A percentile compares a stretch with the other conserved stretches of the same genome.
phyloP scores from a whole-genome alignment of 2,329 filamentous ascomycete genomes.

The Aspergillus latus region DNA sequence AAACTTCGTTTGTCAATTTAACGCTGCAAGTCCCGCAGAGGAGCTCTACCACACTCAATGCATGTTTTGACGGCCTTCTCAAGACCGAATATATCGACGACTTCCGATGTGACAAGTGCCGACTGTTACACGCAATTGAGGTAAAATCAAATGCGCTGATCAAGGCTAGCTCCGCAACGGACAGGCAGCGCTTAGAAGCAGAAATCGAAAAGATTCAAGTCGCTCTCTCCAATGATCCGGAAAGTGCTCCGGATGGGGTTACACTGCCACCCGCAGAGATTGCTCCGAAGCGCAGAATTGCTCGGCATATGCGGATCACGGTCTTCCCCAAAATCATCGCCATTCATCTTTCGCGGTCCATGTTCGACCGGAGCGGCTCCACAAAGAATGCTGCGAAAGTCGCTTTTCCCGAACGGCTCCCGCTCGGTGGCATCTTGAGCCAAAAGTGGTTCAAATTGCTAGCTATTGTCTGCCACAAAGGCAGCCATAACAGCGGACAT shows the following conservation, averaged over 20 bases:
- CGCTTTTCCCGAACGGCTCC: conserved; percentile 81
- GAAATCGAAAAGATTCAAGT: conserved; percentile 66
- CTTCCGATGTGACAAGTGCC: conserved; percentile 92
- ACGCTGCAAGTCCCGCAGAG: conserved; percentile 88
- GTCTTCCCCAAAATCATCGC: conserved; percentile 86
- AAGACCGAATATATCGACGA: conserved; percentile 96
- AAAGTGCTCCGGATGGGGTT: conserved; percentile 70
- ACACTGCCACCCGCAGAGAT: conserved; percentile 70
- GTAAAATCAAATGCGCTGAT: conserved; percentile 61
- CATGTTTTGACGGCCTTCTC: conserved; percentile 90
- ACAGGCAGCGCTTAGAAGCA: conserved; percentile 53
- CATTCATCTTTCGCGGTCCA: conserved; percentile 88
- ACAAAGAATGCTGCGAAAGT: conserved; percentile 96
- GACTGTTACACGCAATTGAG: conserved; percentile 74
- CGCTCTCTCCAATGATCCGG: conserved; percentile 78
- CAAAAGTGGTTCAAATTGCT: conserved; percentile 80
- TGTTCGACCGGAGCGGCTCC: conserved; percentile 78
- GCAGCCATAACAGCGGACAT: conserved; percentile 92
- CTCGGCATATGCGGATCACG: conserved; percentile 83
- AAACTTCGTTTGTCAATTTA: conserved; percentile 85
- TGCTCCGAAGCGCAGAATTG: conserved; percentile 79
- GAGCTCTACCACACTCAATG: conserved; percentile 74
- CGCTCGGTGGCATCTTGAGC: conserved; percentile 75
- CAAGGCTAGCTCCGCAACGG: conserved; percentile 54
- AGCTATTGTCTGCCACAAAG: conserved; percentile 88